These are phyloP conservation scores for Musa balbisiana DNA, from an alignment of 202 grass and related monocot species.

Conservation along the genomic window DNA sequence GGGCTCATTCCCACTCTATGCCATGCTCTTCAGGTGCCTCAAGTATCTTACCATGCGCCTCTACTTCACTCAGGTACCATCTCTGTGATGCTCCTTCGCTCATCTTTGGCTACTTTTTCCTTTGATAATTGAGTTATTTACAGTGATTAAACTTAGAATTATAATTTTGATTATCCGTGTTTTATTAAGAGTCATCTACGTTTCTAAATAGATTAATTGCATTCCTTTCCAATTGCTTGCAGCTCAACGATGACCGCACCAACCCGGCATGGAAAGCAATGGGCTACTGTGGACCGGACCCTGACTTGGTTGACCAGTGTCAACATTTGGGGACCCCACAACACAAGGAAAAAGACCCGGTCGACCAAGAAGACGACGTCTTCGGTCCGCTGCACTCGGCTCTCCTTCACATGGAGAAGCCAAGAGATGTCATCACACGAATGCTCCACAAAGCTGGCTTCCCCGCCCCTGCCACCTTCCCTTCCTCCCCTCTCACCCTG, in stretches of 20 bases:
- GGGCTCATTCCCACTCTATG: constrained; percentile 17
- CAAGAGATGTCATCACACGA: background rate
- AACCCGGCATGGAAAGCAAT: constrained; percentile 34
- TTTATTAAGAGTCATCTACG: too few relatives aligned
- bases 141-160: background rate
- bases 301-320: background rate
- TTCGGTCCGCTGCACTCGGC: constrained; percentile 20
- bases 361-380: background rate
- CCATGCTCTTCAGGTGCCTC: constrained; percentile 20
- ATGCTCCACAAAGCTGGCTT: background rate
- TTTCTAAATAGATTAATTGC: too few relatives aligned
- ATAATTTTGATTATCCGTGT: background rate
- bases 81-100: too few relatives aligned
- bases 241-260: constrained; percentile 21
- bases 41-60: constrained; percentile 22
- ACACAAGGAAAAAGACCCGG: background rate
- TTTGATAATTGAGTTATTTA: background rate
- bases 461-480: background rate
- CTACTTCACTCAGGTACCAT: constrained; percentile 35
- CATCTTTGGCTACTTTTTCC: too few relatives aligned
- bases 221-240: background rate
- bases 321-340: background rate
- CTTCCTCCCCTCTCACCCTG: constrained; percentile 9
- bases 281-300: constrained; percentile 38
- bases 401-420: constrained; percentile 3